A percentile compares a stretch with the other conserved stretches of the same genome.
Evolutionary conservation across 164 flowering plant species (phyloP).

Genomic region (Pachysandra terminalis): DNA sequence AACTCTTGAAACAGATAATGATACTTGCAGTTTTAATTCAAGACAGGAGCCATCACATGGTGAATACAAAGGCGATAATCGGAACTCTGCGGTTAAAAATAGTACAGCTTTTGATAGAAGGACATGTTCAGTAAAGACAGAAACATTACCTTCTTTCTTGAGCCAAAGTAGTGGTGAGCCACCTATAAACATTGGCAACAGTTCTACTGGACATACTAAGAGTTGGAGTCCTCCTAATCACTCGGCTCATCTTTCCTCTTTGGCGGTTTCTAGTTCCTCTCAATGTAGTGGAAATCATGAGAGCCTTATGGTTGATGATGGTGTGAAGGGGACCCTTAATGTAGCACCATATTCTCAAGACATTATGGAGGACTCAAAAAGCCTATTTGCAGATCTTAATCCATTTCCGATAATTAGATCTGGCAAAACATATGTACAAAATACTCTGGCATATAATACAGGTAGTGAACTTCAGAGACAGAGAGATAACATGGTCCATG

Average conservation of each 20-base stretch:
- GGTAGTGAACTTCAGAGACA: conserved; percentile 48
- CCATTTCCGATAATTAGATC: conserved; percentile 70
- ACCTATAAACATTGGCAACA: no score
- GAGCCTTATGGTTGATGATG: conserved; percentile 40
- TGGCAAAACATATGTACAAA: conserved; percentile 39
- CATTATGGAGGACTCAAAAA: conserved; percentile 47
- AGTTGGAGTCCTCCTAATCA: conserved; percentile 28
- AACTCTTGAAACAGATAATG: conserved; percentile 30
- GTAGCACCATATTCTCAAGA: conserved; percentile 54
- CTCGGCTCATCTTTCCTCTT: conserved; percentile 29
- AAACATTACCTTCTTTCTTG: conserved; percentile 27
- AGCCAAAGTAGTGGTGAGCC: conserved; percentile 29
- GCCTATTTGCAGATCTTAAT: conserved; percentile 92
- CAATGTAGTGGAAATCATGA: conserved; percentile 47
- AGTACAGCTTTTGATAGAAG: conserved; percentile 22
- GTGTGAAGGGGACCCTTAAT: conserved; percentile 54
- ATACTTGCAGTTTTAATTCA: conserved; percentile 24
- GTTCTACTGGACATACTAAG: conserved; percentile 37
- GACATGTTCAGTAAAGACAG: conserved; percentile 30
- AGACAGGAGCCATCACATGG: conserved; percentile 24
- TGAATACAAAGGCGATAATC: conserved; percentile 32
- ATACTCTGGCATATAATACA: conserved; percentile 38
- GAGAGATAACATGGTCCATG: conserved; percentile 36
- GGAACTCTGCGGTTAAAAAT: conserved; percentile 21
- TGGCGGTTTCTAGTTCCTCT: conserved; percentile 40